These are phyloP conservation scores for Cynara cardunculus DNA, from an alignment of 129 eudicot species.

Conservation along the genomic window DNA sequence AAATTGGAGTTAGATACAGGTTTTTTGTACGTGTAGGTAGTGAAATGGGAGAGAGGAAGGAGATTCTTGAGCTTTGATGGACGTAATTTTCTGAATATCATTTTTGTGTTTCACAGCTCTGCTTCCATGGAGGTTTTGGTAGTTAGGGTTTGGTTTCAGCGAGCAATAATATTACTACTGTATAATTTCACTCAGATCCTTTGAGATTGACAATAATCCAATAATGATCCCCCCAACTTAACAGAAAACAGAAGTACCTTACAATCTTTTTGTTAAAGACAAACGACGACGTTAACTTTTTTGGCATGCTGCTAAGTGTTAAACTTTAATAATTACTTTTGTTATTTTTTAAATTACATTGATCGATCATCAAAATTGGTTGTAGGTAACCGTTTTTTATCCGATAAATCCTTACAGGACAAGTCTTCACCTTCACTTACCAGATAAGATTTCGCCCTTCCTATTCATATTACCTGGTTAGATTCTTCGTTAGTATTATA, in stretches of 20 bases:
- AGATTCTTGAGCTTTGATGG: slow-evolving; percentile 50
- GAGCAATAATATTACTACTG: background rate
- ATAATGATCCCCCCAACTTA: background rate
- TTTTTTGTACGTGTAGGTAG: slow-evolving; percentile 36
- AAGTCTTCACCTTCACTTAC: too few relatives aligned
- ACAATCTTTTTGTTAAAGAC: background rate
- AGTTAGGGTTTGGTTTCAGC: background rate
- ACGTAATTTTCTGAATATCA: slow-evolving; percentile 43
- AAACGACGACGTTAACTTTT: too few relatives aligned
- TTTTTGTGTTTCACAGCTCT: slow-evolving; percentile 23
- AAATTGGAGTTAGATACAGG: slow-evolving; percentile 38
- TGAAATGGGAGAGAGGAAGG: slow-evolving; percentile 34
- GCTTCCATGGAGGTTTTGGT: slow-evolving; percentile 34
- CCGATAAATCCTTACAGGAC: too few relatives aligned
- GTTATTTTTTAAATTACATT: too few relatives aligned
- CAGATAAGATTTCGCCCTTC: too few relatives aligned
- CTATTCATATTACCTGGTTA: too few relatives aligned
- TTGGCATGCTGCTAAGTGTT: too few relatives aligned
- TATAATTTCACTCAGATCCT: background rate
- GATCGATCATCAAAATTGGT: too few relatives aligned
- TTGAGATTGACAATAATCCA: background rate
- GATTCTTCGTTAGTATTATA: too few relatives aligned
- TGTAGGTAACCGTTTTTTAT: too few relatives aligned
- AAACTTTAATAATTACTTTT: too few relatives aligned
- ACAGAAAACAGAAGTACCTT: background rate